phyloP scores from a whole-genome alignment of 495 filamentous ascomycete species.

The Cetradonia linearis region DNA sequence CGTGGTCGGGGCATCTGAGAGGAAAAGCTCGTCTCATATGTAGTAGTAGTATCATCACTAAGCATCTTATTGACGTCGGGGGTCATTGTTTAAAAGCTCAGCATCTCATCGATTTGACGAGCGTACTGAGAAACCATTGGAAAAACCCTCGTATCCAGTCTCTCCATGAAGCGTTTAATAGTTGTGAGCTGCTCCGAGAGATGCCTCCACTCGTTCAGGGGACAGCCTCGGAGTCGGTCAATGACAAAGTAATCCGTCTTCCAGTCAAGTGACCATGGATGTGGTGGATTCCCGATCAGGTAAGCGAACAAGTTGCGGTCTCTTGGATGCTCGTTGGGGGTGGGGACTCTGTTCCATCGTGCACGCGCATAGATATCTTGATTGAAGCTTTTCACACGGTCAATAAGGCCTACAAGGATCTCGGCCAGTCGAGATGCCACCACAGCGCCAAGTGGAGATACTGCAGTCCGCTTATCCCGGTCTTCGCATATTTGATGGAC shows the following conservation, averaged over 20 bases:
- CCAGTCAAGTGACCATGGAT: slow-evolving; percentile 18
- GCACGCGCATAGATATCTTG: slow-evolving; percentile 37
- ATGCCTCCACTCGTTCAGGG: slow-evolving; percentile 24
- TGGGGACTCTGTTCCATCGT: slow-evolving; percentile 32
- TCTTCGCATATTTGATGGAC: slow-evolving; percentile 34
- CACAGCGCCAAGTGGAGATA: slow-evolving; percentile 31
- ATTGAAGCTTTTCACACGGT: slow-evolving; percentile 37
- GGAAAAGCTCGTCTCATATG: neutral
- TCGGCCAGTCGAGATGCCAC: slow-evolving; percentile 23
- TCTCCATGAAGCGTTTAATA: slow-evolving; percentile 32
- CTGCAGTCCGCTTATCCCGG: slow-evolving; percentile 31
- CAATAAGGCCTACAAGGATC: slow-evolving; percentile 36
- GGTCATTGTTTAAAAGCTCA: slow-evolving; percentile 11
- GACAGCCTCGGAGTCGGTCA: slow-evolving; percentile 34
- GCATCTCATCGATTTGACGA: slow-evolving; percentile 15
- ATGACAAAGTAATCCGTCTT: slow-evolving; percentile 36
- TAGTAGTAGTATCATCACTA: neutral
- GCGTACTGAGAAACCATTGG: slow-evolving; percentile 16
- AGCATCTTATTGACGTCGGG: slow-evolving; percentile 4
- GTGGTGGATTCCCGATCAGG: slow-evolving; percentile 33
- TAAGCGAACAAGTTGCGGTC: slow-evolving; percentile 42
- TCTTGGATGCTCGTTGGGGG: slow-evolving; percentile 37
- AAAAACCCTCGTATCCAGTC: slow-evolving; percentile 35
- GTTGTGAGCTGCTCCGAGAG: slow-evolving; percentile 29
- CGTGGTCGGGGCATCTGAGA: neutral